Evolutionary conservation across 805 yeast genomes (phyloP), one percentile per base, ranked within the genome.

Genomic region (Metschnikowia cubensis): DNA sequence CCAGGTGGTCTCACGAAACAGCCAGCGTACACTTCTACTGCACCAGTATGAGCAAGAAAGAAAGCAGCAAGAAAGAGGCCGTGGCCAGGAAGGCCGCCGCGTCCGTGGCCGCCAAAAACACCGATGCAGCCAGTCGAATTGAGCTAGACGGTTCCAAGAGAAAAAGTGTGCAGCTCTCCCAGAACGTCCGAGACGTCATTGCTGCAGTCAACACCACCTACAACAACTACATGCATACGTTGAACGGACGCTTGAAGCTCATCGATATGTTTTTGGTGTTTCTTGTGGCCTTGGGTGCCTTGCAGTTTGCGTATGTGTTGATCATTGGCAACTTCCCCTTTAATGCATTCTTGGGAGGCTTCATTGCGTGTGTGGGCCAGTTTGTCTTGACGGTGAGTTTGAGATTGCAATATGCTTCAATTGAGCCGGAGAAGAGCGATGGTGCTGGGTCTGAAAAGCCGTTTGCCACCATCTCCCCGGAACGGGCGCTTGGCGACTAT

Each of bases 261-360:
- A 85, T 92, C 57, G 98, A 94, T 66, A 58, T 77, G 13, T 94
- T 91, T 63, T 76, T 92, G 62, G 80, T 67, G 22, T 90, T 87
- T 57, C 69, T 92, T 51, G 91, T 92, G 15, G 68, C 74, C 0
- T 73, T 89, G 52, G 99, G 96, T 1, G 70, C 79, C 1, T 67
- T 87, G 29, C 98, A 94, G 69, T 89, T 90, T 63, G 70, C 75
- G 3, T 92, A 90, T 67, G 87, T 87, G 57, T 58, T 84, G 38
- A 53, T 89, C 13, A 81, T 90, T 42, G 96, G 97, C 35, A 89
- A 82, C 60, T 94, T 86, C 79, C 99, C 99, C 15, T 94, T 94
- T 79, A 94, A 94, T 70, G 98, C 97, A 21, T 94, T 94, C 65
- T 76, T 94, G 52, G 92, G 96, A 18, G 98, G 98, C 1, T 94